Conservation (phyloP, 331 rosid genomes). For the Rosa hybrid region DNA sequence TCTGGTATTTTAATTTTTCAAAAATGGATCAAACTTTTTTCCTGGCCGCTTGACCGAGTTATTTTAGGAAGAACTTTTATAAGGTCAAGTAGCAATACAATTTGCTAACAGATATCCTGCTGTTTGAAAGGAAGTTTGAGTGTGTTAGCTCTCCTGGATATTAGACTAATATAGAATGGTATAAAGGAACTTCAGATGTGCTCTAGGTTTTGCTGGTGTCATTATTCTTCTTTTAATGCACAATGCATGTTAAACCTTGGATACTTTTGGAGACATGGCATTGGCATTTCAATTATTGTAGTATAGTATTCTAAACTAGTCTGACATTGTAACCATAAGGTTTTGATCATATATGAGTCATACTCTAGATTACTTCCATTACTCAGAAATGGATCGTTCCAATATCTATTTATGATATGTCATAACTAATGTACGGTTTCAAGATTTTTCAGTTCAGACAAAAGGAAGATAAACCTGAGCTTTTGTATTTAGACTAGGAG, state of each 20-base stretch:
- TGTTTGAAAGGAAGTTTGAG: background rate
- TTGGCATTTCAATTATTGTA: background rate
- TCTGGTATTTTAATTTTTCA: background rate
- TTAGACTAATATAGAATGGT: background rate
- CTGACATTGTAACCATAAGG: background rate
- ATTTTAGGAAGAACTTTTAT: conserved; percentile 2
- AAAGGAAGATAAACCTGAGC: background rate
- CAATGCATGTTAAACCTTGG: background rate
- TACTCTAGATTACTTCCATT: background rate
- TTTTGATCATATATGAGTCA: background rate
- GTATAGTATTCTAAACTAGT: background rate
- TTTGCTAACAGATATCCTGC: background rate
- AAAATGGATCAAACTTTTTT: background rate
- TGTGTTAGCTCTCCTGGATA: background rate
- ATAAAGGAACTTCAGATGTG: background rate
- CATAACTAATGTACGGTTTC: background rate
- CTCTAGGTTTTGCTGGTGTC: background rate
- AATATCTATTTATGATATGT: background rate
- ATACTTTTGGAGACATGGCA: background rate
- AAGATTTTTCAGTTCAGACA: background rate
- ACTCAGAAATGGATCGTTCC: background rate
- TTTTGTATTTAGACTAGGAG: background rate
- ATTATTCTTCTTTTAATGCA: background rate
- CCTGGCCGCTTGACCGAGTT: background rate
- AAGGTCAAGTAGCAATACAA: background rate